Evolutionary conservation across 176 grass and related monocot genomes (phyloP).

Genomic region (Oryza meridionalis): DNA sequence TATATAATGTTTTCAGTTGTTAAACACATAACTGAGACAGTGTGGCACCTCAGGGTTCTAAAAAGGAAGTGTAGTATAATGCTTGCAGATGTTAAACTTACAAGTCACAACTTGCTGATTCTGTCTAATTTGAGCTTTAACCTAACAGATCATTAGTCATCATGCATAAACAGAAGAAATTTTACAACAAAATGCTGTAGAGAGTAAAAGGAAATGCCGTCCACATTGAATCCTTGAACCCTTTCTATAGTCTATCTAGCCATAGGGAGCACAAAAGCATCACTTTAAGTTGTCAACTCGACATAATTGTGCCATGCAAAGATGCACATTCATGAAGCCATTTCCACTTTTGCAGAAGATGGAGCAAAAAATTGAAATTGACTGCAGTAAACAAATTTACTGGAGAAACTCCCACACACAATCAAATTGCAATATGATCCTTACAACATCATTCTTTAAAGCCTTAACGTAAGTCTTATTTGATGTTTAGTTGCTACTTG

Average conservation of each 20-base stretch:
- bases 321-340: neutral
- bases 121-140: neutral
- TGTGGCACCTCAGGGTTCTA: neutral
- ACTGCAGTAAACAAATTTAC: neutral
- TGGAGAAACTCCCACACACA: neutral
- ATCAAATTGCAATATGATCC: neutral
- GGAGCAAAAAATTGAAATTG: neutral
- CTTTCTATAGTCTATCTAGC: neutral
- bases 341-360: neutral
- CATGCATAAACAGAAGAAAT: neutral
- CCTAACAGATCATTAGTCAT: neutral
- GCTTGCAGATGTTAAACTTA: too few relatives aligned
- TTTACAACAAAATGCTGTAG: neutral
- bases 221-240: neutral
- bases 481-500: neutral
- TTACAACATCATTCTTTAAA: neutral
- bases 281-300: neutral
- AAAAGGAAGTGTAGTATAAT: neutral
- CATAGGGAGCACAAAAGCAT: neutral
- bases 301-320: neutral
- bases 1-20: neutral
- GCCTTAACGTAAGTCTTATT: neutral
- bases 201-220: neutral
- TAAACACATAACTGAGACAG: neutral
- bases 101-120: neutral